phyloP scores from a whole-genome alignment of 1,284 basidiomycete genomes.

The Anthracocystis panici-leucophaei region DNA sequence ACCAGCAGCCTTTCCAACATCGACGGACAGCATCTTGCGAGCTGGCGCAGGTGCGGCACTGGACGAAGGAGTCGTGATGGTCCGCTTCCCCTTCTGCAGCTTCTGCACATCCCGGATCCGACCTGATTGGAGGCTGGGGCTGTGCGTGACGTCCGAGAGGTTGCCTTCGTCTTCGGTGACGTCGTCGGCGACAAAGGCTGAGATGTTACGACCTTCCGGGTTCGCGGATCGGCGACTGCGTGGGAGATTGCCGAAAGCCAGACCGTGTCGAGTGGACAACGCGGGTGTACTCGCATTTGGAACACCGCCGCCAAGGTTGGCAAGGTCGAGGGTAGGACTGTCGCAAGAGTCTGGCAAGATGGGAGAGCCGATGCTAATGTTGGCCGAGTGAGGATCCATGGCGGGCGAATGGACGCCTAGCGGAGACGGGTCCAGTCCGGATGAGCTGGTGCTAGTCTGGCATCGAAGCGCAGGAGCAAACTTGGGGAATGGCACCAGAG shows the following conservation, averaged over 20 bases:
- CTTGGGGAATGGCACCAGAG: conserved; percentile 47
- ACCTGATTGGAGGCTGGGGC: conserved; percentile 43
- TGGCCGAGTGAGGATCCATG: conserved; percentile 14
- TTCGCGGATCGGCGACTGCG: conserved; percentile 31
- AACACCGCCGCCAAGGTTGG: conserved; percentile 25
- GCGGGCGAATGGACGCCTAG: conserved; percentile 32
- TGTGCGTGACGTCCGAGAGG: conserved; percentile 38
- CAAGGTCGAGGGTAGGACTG: conserved; percentile 54
- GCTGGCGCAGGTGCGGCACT: conserved; percentile 20
- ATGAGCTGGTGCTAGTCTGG: conserved; percentile 14
- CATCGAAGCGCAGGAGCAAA: conserved; percentile 31
- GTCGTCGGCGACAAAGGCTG: conserved; percentile 19
- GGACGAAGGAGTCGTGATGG: conserved; percentile 27
- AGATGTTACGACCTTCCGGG: conserved; percentile 13
- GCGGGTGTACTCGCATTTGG: conserved; percentile 41
- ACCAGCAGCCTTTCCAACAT: conserved; percentile 38
- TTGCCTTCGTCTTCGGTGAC: conserved; percentile 37
- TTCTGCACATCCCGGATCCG: conserved; percentile 38
- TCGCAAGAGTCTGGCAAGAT: conserved; percentile 48
- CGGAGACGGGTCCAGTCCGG: conserved; percentile 38
- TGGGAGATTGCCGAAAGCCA: conserved; percentile 28
- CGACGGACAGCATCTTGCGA: conserved; percentile 47
- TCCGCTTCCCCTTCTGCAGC: conserved; percentile 43
- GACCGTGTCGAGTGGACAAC: conserved; percentile 21
- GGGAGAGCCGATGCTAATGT: conserved; percentile 41